These are phyloP conservation scores for Amoeboaphelidium protococcarum DNA, from an alignment of 371 early-diverging fungal species.

Conservation along the genomic window DNA sequence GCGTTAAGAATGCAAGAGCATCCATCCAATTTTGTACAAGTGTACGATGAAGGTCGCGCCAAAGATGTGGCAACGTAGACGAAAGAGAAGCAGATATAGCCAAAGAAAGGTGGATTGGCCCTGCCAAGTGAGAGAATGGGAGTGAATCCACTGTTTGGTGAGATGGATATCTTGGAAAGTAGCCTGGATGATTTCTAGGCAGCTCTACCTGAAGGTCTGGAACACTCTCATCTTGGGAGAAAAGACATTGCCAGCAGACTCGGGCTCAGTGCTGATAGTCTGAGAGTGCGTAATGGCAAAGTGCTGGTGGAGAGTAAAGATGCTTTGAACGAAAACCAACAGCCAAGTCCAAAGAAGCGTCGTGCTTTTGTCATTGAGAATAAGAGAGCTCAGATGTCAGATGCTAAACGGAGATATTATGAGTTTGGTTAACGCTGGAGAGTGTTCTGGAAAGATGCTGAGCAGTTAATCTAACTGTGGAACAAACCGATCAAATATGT, in stretches of 20 bases:
- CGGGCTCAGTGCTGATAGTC: not conserved
- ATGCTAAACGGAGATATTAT: not conserved
- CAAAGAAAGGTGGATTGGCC: not conserved
- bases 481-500: not conserved
- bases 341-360: not conserved
- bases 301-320: not conserved
- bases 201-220: too few relatives aligned
- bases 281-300: not conserved
- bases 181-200: too few relatives aligned
- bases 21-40: not conserved
- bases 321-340: not conserved
- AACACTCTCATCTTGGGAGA: not conserved
- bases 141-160: not conserved
- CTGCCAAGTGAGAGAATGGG: not conserved
- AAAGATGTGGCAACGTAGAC: not conserved
- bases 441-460: not conserved
- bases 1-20: too few relatives aligned
- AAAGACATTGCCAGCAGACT: not conserved
- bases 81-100: not conserved
- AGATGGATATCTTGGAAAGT: not conserved
- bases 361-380: too few relatives aligned
- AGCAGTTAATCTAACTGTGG: not conserved
- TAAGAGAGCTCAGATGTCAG: not conserved
- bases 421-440: not conserved
- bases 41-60: not conserved